Evolutionary conservation across 176 grass and related monocot genomes (phyloP).

Genomic region (Oryza australiensis): DNA sequence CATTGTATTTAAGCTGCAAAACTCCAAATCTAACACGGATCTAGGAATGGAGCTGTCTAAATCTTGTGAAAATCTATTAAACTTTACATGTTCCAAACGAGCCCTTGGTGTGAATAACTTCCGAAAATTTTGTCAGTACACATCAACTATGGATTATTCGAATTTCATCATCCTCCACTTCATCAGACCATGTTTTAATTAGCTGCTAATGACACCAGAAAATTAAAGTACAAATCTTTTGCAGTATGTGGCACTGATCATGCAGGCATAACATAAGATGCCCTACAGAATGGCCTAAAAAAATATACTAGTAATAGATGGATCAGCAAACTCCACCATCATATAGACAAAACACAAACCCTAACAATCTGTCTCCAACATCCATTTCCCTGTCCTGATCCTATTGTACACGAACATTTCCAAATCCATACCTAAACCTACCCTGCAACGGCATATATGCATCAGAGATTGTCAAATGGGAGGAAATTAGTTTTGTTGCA

Average conservation of each 20-base stretch:
- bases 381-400: not conserved
- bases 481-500: conserved; percentile 8
- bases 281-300: not conserved
- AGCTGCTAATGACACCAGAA: not conserved
- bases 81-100: no score
- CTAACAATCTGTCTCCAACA: not conserved
- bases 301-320: not conserved
- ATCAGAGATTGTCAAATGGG: not conserved
- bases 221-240: not conserved
- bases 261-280: not conserved
- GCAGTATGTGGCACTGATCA: not conserved
- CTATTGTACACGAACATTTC: conserved; percentile 24
- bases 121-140: not conserved
- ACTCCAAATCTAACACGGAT: no score
- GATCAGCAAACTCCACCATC: not conserved
- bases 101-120: not conserved
- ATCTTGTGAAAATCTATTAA: no score
- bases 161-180: not conserved
- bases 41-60: no score
- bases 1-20: no score
- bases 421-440: conserved; percentile 14
- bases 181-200: not conserved
- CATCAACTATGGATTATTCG: not conserved
- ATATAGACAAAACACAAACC: not conserved
- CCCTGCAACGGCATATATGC: not conserved